Evolutionary conservation across 805 yeast species (phyloP).

Genomic region (Barnettozyma pratensis): DNA sequence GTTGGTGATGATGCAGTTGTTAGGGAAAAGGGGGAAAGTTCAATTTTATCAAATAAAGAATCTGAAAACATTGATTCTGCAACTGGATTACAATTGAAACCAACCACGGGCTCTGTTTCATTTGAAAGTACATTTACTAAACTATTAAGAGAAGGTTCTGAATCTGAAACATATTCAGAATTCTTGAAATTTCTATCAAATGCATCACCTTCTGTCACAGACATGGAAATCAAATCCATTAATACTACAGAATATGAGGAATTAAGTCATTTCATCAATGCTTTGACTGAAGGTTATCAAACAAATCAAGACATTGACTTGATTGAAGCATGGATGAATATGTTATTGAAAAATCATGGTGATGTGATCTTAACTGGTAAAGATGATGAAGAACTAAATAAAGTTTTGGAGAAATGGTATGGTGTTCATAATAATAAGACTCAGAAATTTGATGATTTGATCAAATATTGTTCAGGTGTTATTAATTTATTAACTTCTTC

Average conservation of each 20-base stretch:
- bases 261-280: slow-evolving; percentile 58
- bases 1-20: slow-evolving; percentile 63
- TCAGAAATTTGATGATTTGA: slow-evolving; percentile 55
- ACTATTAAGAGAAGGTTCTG: slow-evolving; percentile 49
- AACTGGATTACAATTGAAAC: slow-evolving; percentile 19
- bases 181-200: slow-evolving; percentile 52
- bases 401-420: slow-evolving; percentile 47
- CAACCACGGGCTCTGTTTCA: slow-evolving; percentile 29
- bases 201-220: slow-evolving; percentile 74
- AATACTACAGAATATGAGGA: slow-evolving; percentile 58
- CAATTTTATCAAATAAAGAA: slow-evolving; percentile 10
- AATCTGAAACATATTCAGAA: slow-evolving; percentile 33
- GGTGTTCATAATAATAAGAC: slow-evolving; percentile 34
- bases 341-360: slow-evolving; percentile 75
- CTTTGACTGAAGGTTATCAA: slow-evolving; percentile 54
- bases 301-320: slow-evolving; percentile 65
- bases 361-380: slow-evolving; percentile 52
- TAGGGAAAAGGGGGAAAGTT: slow-evolving; percentile 32
- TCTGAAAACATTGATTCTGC: background rate
- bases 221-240: slow-evolving; percentile 81
- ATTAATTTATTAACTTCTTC: slow-evolving; percentile 46
- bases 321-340: slow-evolving; percentile 71
- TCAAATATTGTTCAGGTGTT: slow-evolving; percentile 80
- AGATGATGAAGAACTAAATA: slow-evolving; percentile 35
- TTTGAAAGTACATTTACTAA: slow-evolving; percentile 76